Evolutionary conservation across 1,139 yeast genomes (phyloP).

Genomic region (Pichia sp.): DNA sequence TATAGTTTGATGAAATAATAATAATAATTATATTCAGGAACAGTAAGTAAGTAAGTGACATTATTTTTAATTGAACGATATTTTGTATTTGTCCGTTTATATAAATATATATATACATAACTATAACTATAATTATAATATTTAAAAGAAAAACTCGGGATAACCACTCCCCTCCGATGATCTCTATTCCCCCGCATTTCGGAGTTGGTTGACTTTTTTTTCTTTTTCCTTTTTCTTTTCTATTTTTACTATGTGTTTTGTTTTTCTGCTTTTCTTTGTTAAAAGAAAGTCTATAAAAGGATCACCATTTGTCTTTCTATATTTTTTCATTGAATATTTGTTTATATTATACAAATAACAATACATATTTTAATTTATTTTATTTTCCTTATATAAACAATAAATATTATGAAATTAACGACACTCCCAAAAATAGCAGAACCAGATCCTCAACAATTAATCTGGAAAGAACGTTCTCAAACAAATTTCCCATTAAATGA

Average conservation of each 20-base stretch:
- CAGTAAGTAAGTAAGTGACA: too few relatives aligned
- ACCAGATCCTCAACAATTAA: slow-evolving; percentile 37
- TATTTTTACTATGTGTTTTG: too few relatives aligned
- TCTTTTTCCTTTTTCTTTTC: neutral
- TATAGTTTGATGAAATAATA: too few relatives aligned
- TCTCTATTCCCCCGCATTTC: slow-evolving; percentile 1
- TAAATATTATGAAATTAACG: slow-evolving; percentile 13
- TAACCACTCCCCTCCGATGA: neutral
- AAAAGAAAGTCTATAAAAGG: neutral
- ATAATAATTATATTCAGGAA: too few relatives aligned
- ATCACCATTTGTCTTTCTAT: neutral
- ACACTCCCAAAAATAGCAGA: slow-evolving; percentile 21
- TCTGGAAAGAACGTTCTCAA: slow-evolving; percentile 34
- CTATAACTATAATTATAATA: too few relatives aligned
- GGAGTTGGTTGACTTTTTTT: neutral
- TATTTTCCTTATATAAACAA: neutral
- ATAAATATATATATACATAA: too few relatives aligned
- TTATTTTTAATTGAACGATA: too few relatives aligned
- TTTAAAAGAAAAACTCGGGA: neutral
- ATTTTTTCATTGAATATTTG: neutral
- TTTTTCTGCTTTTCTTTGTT: too few relatives aligned
- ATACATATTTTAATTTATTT: neutral
- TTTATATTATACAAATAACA: too few relatives aligned
- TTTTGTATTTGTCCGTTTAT: too few relatives aligned
- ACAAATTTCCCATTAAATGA: slow-evolving; percentile 36